phyloP scores from a whole-genome alignment of 305 asterid genomes.

The Rubia peregrina region DNA sequence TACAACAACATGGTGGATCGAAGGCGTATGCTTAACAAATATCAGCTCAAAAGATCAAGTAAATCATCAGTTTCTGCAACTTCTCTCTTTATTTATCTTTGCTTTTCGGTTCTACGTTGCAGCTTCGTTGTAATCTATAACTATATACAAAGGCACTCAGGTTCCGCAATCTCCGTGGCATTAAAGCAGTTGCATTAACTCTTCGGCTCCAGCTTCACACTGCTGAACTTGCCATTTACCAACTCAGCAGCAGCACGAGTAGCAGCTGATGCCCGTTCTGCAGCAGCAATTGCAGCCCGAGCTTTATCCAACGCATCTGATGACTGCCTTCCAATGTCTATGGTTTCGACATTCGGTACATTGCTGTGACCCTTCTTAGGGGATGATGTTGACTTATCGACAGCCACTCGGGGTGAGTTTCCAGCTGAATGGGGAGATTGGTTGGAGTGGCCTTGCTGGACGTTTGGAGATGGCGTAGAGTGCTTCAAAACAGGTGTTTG shows the following conservation, averaged over 20 bases:
- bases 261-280: slow-evolving; percentile 84
- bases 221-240: slow-evolving; percentile 37
- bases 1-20: background rate
- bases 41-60: background rate
- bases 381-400: slow-evolving; percentile 22
- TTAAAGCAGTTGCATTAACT: slow-evolving; percentile 6
- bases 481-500: slow-evolving; percentile 23
- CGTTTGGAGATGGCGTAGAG: slow-evolving; percentile 26
- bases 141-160: background rate
- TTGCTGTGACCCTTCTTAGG: slow-evolving; percentile 21
- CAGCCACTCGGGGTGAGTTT: slow-evolving; percentile 20
- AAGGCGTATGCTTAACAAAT: background rate
- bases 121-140: background rate
- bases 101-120: background rate
- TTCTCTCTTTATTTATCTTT: background rate
- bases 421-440: slow-evolving; percentile 27
- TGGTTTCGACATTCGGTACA: slow-evolving; percentile 18
- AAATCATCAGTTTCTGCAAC: background rate
- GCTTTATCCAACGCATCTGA: slow-evolving; percentile 60
- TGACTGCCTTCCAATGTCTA: slow-evolving; percentile 31
- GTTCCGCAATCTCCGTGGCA: background rate
- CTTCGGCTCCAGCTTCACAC: slow-evolving; percentile 29
- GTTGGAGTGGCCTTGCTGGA: slow-evolving; percentile 14
- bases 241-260: slow-evolving; percentile 80
- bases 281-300: slow-evolving; percentile 72